Percentiles rank a stretch among this genome's conserved stretches.
These are phyloP conservation scores for Manihot esculenta DNA, from an alignment of 441 rosid genomes.

Conservation along the genomic window DNA sequence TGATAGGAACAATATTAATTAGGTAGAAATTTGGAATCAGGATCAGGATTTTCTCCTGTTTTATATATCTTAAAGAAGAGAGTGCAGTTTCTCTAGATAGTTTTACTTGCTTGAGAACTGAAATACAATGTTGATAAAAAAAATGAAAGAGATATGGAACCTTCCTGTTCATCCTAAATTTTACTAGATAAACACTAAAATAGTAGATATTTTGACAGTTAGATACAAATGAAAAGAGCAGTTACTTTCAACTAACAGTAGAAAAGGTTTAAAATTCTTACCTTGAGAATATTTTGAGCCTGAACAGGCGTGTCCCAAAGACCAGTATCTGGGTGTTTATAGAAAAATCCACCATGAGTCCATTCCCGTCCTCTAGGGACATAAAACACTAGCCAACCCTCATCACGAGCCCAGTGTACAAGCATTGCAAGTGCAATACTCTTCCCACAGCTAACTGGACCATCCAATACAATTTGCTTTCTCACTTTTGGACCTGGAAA, in stretches of 20 bases:
- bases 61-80: not conserved
- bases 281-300: conserved; percentile 85
- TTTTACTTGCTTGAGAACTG: not conserved
- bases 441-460: conserved; percentile 90
- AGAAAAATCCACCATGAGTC: conserved; percentile 91
- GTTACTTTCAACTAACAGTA: conserved; percentile 1
- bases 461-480: conserved; percentile 91
- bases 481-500: conserved; percentile 56
- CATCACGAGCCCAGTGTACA: conserved; percentile 97
- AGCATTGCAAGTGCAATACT: conserved; percentile 90
- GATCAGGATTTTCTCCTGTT: not conserved
- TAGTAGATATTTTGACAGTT: not conserved
- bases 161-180: not conserved
- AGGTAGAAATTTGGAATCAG: no score
- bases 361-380: conserved; percentile 83
- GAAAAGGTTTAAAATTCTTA: conserved; percentile 30
- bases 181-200: not conserved
- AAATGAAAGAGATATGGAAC: not conserved
- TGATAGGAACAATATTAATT: no score
- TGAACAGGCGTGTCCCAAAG: conserved; percentile 94
- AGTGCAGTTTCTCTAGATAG: not conserved
- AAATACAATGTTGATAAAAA: not conserved
- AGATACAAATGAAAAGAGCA: not conserved
- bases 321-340: conserved; percentile 75
- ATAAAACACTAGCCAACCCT: conserved; percentile 96